A percentile compares a stretch with the other conserved stretches of the same genome.
Evolutionary conservation across 2,329 filamentous ascomycete genomes (phyloP).

Genomic region (Graphium sp.): DNA sequence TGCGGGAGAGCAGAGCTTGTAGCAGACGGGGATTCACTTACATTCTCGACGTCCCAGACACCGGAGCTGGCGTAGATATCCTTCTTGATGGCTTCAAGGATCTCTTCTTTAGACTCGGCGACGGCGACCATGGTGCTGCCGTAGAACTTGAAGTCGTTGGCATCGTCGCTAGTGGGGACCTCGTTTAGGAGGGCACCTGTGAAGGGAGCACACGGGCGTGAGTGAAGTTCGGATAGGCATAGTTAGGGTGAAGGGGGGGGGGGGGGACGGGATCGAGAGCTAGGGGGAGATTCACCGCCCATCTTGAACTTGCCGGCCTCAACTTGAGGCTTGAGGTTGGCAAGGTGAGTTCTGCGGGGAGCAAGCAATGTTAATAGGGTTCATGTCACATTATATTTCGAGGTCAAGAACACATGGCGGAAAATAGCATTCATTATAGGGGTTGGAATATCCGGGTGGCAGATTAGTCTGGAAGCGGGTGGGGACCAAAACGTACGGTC

Average conservation of each 20-base stretch:
- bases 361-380: too few species aligned
- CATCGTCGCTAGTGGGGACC: constrained; percentile 43
- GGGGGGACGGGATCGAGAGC: neutral
- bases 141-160: constrained; percentile 47
- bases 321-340: constrained; percentile 30
- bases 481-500: constrained; percentile 25
- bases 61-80: constrained; percentile 58
- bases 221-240: neutral
- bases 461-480: too few species aligned
- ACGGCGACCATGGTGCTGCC: constrained; percentile 55
- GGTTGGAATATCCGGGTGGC: too few species aligned
- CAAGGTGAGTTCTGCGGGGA: constrained; percentile 28
- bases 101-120: constrained; percentile 53
- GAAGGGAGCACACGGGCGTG: neutral
- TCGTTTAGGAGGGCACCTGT: constrained; percentile 50
- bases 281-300: constrained; percentile 34
- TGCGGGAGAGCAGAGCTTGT: neutral
- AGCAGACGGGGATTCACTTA: constrained; percentile 13
- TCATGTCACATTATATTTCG: too few species aligned
- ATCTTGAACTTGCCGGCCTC: constrained; percentile 42
- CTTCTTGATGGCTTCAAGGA: constrained; percentile 45
- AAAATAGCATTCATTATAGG: too few species aligned
- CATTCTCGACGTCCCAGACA: constrained; percentile 69
- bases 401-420: neutral
- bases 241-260: neutral